phyloP scores from a whole-genome alignment of 441 rosid genomes.

The Populus hybrid region DNA sequence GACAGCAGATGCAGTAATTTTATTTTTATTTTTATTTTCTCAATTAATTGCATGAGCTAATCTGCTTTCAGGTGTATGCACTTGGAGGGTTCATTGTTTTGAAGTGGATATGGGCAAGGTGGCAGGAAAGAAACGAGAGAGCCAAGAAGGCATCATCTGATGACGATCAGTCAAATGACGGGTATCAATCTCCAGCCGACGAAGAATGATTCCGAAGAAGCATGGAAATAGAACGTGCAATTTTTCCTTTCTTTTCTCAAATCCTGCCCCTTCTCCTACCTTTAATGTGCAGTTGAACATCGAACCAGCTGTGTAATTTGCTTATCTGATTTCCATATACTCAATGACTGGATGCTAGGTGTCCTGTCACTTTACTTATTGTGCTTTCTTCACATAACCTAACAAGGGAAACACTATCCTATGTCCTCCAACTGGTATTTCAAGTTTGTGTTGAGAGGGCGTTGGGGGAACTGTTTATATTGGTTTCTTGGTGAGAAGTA shows the following conservation, averaged over 20 bases:
- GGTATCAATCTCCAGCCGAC: slow-evolving; percentile 20
- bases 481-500: too few species aligned
- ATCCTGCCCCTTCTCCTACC: neutral
- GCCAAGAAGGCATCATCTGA: slow-evolving; percentile 37
- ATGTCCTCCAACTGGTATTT: neutral
- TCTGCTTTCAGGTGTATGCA: slow-evolving; percentile 66
- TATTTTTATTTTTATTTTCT: neutral
- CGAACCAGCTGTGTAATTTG: neutral
- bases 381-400: neutral
- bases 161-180: slow-evolving; percentile 32
- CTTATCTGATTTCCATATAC: neutral
- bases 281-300: too few species aligned
- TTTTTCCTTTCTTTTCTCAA: neutral
- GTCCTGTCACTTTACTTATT: neutral
- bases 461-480: too few species aligned
- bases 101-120: slow-evolving; percentile 87
- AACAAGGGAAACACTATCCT: neutral
- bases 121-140: slow-evolving; percentile 74
- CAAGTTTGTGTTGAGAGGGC: too few species aligned
- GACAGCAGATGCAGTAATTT: neutral
- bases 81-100: slow-evolving; percentile 76
- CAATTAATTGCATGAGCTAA: slow-evolving; percentile 4
- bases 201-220: slow-evolving; percentile 15
- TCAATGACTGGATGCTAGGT: neutral
- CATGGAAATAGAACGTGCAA: neutral